Evolutionary conservation across 2,329 filamentous ascomycete genomes (phyloP).

Genomic region (Xylaria sp.): DNA sequence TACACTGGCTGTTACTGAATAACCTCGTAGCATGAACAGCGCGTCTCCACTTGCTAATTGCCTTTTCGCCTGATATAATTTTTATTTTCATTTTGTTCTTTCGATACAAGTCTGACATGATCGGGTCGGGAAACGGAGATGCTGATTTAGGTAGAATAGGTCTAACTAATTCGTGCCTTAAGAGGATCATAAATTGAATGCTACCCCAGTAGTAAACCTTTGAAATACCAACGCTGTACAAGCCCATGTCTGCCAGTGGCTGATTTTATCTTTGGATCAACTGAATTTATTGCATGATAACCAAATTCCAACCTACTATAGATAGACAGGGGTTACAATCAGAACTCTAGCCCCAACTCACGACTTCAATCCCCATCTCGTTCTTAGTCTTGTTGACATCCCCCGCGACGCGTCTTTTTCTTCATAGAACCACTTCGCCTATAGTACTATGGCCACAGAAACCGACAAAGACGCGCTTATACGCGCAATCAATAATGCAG

Average conservation of each 20-base stretch:
- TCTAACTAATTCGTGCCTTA: too few relatives aligned
- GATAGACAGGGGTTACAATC: constrained; percentile 4
- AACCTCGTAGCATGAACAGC: too few relatives aligned
- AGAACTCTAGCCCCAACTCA: neutral
- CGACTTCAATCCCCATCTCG: neutral
- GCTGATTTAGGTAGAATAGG: too few relatives aligned
- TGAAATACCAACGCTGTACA: neutral
- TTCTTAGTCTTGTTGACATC: neutral
- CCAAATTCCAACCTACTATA: neutral
- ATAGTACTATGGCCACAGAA: constrained; percentile 4
- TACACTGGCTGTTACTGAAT: too few relatives aligned
- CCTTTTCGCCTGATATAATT: too few relatives aligned
- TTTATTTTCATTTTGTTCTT: too few relatives aligned
- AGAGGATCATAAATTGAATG: too few relatives aligned
- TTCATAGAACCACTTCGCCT: neutral
- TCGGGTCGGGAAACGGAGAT: too few relatives aligned
- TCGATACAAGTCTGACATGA: too few relatives aligned
- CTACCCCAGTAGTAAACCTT: too few relatives aligned
- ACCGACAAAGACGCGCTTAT: neutral
- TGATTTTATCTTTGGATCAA: neutral
- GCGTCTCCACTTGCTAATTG: too few relatives aligned
- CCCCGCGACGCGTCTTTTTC: neutral
- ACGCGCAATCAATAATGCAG: constrained; percentile 25
- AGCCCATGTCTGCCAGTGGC: neutral
- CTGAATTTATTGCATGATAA: neutral